Evolutionary conservation across 2,329 filamentous ascomycete species (phyloP).

Genomic region (Aspergillus proliferans): DNA sequence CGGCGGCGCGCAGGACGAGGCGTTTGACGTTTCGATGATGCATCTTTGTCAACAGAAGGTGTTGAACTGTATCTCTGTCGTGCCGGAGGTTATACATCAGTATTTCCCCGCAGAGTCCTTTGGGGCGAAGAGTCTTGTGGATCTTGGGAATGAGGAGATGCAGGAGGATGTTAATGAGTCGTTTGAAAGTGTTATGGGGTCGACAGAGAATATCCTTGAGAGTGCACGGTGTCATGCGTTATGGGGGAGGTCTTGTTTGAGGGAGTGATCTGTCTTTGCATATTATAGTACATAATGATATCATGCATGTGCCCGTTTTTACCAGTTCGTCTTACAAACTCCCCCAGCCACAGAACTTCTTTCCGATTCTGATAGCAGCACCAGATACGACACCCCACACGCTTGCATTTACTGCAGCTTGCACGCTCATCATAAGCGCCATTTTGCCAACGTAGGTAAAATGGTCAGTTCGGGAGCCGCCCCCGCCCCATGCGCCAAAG

Average conservation of each 20-base stretch:
- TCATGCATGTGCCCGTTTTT: background rate
- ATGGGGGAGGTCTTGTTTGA: conserved; percentile 20
- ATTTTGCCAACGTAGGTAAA: conserved; percentile 32
- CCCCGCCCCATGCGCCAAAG: conserved; percentile 30
- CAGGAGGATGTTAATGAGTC: conserved; percentile 10
- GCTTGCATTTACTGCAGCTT: conserved; percentile 30
- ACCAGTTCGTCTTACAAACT: conserved; percentile 12
- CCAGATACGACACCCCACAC: conserved; percentile 35
- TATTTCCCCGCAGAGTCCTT: conserved; percentile 24
- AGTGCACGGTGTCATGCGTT: conserved; percentile 33
- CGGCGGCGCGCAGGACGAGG: conserved; percentile 23
- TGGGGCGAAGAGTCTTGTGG: conserved; percentile 18
- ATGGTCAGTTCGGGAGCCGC: conserved; percentile 23
- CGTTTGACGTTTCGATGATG: conserved; percentile 32
- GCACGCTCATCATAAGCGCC: conserved; percentile 30
- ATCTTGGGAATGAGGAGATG: conserved; percentile 16
- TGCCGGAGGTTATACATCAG: conserved; percentile 32
- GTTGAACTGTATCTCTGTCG: conserved; percentile 32
- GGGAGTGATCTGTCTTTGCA: conserved; percentile 4
- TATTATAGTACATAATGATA: conserved; percentile 1
- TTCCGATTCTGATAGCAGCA: conserved; percentile 34
- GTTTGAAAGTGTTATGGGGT: conserved; percentile 25
- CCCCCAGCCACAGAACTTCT: conserved; percentile 36
- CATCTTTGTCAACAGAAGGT: conserved; percentile 22
- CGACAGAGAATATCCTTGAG: conserved; percentile 28